A percentile compares a stretch with the other conserved stretches of the same genome.
phyloP scores from a whole-genome alignment of 2,329 filamentous ascomycete species.

The Curvularia eragrostidis region DNA sequence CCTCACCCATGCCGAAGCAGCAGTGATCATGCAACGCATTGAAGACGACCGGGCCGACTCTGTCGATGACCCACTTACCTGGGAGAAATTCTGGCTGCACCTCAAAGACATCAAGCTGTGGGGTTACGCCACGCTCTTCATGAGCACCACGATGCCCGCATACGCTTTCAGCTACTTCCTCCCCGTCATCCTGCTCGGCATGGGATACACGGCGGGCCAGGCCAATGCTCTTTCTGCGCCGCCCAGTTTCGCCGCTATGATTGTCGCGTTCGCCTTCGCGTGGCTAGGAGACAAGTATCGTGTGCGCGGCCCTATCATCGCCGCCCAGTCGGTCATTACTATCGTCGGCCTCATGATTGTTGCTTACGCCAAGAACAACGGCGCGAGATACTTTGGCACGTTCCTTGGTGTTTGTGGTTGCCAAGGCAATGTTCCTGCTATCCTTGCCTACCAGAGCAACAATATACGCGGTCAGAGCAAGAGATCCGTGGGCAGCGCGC shows the following conservation, averaged over 20 bases:
- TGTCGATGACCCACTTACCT: conserved; percentile 30
- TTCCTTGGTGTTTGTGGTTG: conserved; percentile 34
- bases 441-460: conserved; percentile 39
- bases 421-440: conserved; percentile 29
- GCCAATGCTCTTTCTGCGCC: conserved; percentile 34
- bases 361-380: conserved; percentile 31
- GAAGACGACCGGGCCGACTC: conserved; percentile 37
- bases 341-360: conserved; percentile 37
- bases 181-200: conserved; percentile 37
- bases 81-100: conserved; percentile 27
- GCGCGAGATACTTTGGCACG: conserved; percentile 35
- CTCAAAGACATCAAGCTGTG: conserved; percentile 33
- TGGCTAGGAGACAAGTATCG: conserved; percentile 37
- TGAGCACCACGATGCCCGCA: conserved; percentile 32
- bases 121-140: conserved; percentile 33
- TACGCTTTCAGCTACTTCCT: conserved; percentile 40
- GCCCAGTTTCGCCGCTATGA: conserved; percentile 31
- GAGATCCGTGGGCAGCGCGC: conserved; percentile 28
- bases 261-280: conserved; percentile 33
- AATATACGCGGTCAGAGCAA: conserved; percentile 34
- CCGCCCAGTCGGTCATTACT: conserved; percentile 26
- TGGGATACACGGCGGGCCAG: conserved; percentile 27
- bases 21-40: conserved; percentile 29
- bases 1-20: conserved; percentile 26
- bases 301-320: conserved; percentile 34